A percentile compares a stretch with the other conserved stretches of the same genome.
phyloP scores from a whole-genome alignment of 1,139 yeast genomes.

The Suhomyces kunorum region DNA sequence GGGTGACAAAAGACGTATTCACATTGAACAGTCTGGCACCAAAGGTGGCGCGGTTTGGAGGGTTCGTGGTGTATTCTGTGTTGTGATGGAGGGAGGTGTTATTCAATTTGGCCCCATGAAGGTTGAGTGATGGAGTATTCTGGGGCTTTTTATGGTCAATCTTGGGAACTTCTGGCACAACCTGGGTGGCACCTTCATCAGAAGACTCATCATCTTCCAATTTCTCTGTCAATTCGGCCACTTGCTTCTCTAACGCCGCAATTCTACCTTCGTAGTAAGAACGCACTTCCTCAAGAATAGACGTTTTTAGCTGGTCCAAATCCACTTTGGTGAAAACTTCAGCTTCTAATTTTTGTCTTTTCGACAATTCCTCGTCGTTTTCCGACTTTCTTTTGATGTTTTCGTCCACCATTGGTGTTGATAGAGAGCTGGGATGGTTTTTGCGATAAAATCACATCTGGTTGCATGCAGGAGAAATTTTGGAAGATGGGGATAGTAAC shows the following conservation, averaged over 20 bases:
- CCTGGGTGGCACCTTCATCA: neutral
- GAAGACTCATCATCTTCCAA: neutral
- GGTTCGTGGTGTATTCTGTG: neutral
- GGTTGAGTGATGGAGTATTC: neutral
- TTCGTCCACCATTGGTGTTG: constrained; percentile 3
- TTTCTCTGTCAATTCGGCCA: constrained; percentile 18
- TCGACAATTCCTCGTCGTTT: neutral
- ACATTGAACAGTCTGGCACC: constrained; percentile 35
- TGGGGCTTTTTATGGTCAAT: neutral
- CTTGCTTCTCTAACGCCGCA: constrained; percentile 23
- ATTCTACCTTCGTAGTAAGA: constrained; percentile 23
- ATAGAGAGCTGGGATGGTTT: neutral
- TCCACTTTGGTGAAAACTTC: neutral
- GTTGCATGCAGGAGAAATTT: neutral
- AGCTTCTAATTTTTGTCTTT: constrained; percentile 1
- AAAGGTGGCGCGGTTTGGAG: constrained; percentile 21
- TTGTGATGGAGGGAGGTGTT: neutral
- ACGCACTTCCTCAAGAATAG: constrained; percentile 10
- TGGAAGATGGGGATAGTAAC: neutral
- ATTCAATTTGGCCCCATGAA: neutral
- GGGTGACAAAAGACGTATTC: constrained; percentile 24
- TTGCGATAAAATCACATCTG: neutral
- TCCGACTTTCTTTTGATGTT: constrained; percentile 7
- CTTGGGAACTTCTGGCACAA: neutral
- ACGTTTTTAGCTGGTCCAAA: constrained; percentile 2